Conservation (phyloP, 306 rosid species). For the Quercus ilex region DNA sequence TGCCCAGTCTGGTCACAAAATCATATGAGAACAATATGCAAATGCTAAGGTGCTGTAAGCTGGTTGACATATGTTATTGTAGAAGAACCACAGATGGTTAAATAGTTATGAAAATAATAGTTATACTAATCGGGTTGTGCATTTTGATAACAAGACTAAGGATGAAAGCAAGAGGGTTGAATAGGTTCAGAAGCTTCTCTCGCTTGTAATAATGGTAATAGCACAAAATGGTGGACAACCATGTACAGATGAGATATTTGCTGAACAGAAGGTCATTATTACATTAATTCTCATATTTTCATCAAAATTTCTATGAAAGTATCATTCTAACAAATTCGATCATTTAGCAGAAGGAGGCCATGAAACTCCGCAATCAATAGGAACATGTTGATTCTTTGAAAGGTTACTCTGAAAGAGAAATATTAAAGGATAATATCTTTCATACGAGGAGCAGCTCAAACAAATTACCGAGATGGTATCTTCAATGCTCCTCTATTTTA, state of each 20-base stretch:
- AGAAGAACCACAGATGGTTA: neutral
- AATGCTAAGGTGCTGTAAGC: neutral
- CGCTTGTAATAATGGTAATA: constrained; percentile 44
- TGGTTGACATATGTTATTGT: neutral
- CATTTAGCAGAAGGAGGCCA: constrained; percentile 58
- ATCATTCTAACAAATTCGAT: constrained; percentile 11
- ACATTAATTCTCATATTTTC: neutral
- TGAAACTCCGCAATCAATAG: constrained; percentile 46
- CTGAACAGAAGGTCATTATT: constrained; percentile 58
- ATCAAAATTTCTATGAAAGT: neutral
- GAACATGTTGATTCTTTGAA: constrained; percentile 44
- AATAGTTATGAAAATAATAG: neutral
- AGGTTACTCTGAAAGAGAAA: constrained; percentile 49
- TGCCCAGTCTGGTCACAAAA: neutral
- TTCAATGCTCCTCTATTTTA: constrained; percentile 8
- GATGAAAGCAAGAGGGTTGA: constrained; percentile 47
- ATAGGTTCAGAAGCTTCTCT: constrained; percentile 68
- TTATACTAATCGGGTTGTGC: constrained; percentile 45
- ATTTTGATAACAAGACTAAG: constrained; percentile 81
- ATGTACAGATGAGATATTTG: constrained; percentile 61
- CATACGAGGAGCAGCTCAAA: constrained; percentile 62
- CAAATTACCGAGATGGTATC: constrained; percentile 80
- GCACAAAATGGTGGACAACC: constrained; percentile 64
- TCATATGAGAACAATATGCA: too few species aligned
- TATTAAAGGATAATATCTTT: constrained; percentile 39